Conservation (phyloP, 768 basidiomycete species). For the Scleroderma citrinum region DNA sequence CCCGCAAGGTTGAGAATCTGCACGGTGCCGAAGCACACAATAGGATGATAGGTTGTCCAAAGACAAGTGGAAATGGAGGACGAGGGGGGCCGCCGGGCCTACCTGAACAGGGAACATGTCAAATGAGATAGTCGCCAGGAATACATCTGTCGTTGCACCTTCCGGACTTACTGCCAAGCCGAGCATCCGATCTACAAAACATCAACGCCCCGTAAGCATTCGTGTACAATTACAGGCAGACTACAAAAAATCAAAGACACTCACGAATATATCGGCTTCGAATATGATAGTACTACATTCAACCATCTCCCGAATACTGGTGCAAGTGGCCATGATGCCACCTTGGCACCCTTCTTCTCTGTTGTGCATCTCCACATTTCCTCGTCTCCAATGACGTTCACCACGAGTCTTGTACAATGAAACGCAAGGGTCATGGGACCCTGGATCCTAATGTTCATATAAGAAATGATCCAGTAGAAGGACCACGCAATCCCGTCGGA, state of each 20-base stretch:
- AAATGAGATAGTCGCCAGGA: slow-evolving; percentile 12
- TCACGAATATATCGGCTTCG: slow-evolving; percentile 24
- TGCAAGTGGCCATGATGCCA: slow-evolving; percentile 17
- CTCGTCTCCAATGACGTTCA: slow-evolving; percentile 26
- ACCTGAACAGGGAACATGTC: slow-evolving; percentile 25
- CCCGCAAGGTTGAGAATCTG: slow-evolving; percentile 26
- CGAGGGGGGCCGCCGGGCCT: no score
- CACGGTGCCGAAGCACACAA: neutral
- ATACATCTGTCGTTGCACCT: slow-evolving; percentile 5
- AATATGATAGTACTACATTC: slow-evolving; percentile 12
- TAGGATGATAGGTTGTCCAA: neutral
- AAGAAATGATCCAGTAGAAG: slow-evolving; percentile 21
- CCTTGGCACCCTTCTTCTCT: slow-evolving; percentile 9
- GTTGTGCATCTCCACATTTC: slow-evolving; percentile 20
- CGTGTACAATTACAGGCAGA: neutral
- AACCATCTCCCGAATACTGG: slow-evolving; percentile 15
- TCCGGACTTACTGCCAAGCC: slow-evolving; percentile 21
- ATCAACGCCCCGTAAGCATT: neutral
- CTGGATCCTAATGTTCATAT: slow-evolving; percentile 20
- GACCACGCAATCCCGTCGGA: slow-evolving; percentile 10
- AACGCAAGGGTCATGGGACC: slow-evolving; percentile 25
- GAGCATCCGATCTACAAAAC: slow-evolving; percentile 27
- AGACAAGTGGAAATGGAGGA: neutral
- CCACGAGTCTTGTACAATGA: slow-evolving; percentile 23
- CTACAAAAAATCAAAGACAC: neutral